phyloP scores from a whole-genome alignment of 2,329 filamentous ascomycete species.

The Xylaria sp. region DNA sequence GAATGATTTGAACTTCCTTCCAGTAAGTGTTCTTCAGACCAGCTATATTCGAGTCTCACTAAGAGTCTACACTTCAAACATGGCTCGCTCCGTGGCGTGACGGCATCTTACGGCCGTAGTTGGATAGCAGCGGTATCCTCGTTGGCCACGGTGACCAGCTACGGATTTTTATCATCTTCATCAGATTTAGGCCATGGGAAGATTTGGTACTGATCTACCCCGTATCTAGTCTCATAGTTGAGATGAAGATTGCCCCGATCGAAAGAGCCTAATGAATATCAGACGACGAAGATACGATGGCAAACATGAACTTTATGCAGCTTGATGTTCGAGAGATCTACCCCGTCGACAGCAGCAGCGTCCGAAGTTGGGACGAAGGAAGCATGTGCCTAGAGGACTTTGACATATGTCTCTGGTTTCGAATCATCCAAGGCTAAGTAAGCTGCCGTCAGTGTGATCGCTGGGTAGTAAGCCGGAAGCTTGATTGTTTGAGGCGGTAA shows the following conservation, averaged over 20 bases:
- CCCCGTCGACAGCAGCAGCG: not conserved
- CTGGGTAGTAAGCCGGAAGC: not conserved
- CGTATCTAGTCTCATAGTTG: slow-evolving; percentile 5
- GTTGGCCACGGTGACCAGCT: not conserved
- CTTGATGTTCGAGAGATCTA: not conserved
- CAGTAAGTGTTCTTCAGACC: not conserved
- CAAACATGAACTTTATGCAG: not conserved
- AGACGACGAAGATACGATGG: slow-evolving; percentile 7
- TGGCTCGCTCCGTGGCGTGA: not conserved
- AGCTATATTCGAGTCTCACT: not conserved
- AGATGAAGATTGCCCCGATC: slow-evolving; percentile 12
- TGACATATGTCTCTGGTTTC: not conserved
- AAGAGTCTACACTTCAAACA: not conserved
- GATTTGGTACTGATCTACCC: slow-evolving; percentile 10
- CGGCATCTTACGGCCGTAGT: not conserved
- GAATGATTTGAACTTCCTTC: not conserved
- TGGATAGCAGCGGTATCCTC: not conserved
- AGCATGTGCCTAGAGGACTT: not conserved
- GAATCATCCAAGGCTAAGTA: not conserved
- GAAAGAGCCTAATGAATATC: slow-evolving; percentile 22
- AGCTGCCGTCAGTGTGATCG: not conserved
- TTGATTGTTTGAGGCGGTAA: not conserved
- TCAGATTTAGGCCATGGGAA: not conserved
- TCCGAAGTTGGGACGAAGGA: not conserved
- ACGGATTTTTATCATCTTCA: slow-evolving; percentile 7